Evolutionary conservation across 371 early-diverging fungal species (phyloP), one percentile per base, ranked within the genome.

Genomic region (Mortierella sp.): DNA sequence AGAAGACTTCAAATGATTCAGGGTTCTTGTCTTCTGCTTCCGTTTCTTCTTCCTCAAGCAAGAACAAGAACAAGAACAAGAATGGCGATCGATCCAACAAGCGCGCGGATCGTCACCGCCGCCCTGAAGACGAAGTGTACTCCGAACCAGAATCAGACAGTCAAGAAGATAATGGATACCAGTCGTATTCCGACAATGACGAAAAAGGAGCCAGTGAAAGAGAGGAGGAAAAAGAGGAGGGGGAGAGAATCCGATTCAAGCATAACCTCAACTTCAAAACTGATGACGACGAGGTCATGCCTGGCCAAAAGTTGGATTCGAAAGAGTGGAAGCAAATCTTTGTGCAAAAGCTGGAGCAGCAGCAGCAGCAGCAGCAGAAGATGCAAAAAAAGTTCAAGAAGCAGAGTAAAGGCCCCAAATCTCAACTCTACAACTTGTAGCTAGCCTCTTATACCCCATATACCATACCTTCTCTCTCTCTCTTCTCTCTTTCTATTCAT

Each of bases 241-340:
- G 65, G 24, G 78, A 77, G n/a, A 61, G 45, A 7, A 36, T 77
- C 55, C 72, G 72, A 36, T 77, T 77, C 78, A 72, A 72, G 24
- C 73, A 47, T 45, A 77, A 77, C 40, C 78, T 77, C 73, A 64
- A 53, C 33, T 77, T 77, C 70, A 68, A 66, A 69, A 72, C 69
- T 0, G 65, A 64, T 21, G 63, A 72, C 40, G 28, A 41, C 8
- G 38, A n/a, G 19, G 33, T 15, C 28, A 63, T 64, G 58, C 15
- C 33, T 0, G 36, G 58, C 33, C 36, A 36, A 7, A 62, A 58
- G 10, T 21, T 69, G 58, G 53, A 69, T 48, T 48, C 63, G 9
- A 66, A 53, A 1, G 32, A 60, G 9, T 77, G 72, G 72, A 65
- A 66, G 58, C 72, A 66, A n/a, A 58, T 63, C 40, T 55, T 69